Percentiles rank a stretch among this genome's conserved stretches.
These are phyloP conservation scores for Primulina huaijiensis DNA, from an alignment of 257 asterid species.

Conservation along the genomic window DNA sequence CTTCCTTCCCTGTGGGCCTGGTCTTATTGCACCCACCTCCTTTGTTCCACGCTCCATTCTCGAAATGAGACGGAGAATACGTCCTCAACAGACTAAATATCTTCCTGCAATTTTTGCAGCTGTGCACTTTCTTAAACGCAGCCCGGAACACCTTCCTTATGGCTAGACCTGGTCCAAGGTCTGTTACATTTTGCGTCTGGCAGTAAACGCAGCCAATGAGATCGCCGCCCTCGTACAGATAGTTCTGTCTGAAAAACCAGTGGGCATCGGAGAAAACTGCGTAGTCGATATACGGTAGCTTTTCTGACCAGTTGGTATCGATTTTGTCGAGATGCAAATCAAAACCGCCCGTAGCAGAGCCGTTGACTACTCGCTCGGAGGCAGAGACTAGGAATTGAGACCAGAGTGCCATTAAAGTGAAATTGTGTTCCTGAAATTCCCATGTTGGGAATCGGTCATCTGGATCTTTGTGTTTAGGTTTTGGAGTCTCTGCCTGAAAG, in stretches of 20 bases:
- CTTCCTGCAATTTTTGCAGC: constrained; percentile 30
- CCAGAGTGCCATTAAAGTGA: constrained; percentile 43
- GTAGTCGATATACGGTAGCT: constrained; percentile 36
- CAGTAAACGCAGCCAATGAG: constrained; percentile 47
- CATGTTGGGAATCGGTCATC: constrained; percentile 38
- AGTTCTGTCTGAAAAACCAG: constrained; percentile 46
- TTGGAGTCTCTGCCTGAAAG: constrained; percentile 47
- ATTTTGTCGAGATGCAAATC: constrained; percentile 41
- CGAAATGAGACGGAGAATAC: constrained; percentile 45
- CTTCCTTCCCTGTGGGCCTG: constrained; percentile 28
- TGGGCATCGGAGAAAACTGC: constrained; percentile 47
- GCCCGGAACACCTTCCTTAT: constrained; percentile 35
- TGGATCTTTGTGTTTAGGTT: constrained; percentile 29
- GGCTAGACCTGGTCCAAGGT: constrained; percentile 34
- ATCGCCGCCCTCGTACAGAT: constrained; percentile 28
- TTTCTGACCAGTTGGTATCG: constrained; percentile 36
- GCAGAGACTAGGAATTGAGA: constrained; percentile 40
- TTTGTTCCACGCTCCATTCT: constrained; percentile 42
- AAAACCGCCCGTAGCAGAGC: constrained; percentile 38
- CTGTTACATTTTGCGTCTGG: constrained; percentile 29
- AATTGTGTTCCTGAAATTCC: constrained; percentile 39
- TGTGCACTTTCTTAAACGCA: constrained; percentile 36
- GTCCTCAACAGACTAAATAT: constrained; percentile 33
- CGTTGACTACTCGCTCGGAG: constrained; percentile 34
- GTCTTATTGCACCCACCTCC: constrained; percentile 51